Evolutionary conservation across 2,329 filamentous ascomycete species (phyloP).

Genomic region (Ophiostoma ulmi): DNA sequence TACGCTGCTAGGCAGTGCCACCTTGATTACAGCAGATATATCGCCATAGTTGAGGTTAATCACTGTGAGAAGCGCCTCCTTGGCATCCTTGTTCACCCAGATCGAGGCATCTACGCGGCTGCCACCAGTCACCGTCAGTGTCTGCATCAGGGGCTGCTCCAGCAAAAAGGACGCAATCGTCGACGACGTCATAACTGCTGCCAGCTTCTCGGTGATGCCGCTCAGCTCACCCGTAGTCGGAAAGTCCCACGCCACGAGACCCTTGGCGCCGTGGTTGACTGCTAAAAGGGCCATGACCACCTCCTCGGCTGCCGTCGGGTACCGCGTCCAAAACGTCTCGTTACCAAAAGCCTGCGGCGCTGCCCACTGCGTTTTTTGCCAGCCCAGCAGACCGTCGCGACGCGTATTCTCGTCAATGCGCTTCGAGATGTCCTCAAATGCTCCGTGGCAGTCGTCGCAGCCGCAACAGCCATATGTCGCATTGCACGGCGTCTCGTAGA

Average conservation of each 20-base stretch:
- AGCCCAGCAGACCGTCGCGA: slow-evolving; percentile 3
- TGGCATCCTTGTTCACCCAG: neutral
- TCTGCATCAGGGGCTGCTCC: slow-evolving; percentile 1
- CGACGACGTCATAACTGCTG: slow-evolving; percentile 1
- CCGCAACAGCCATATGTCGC: slow-evolving; percentile 7
- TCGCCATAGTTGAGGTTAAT: slow-evolving; percentile 8
- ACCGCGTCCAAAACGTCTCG: slow-evolving; percentile 10
- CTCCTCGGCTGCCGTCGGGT: slow-evolving; percentile 2
- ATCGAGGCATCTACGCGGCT: slow-evolving; percentile 9
- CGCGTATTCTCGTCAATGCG: slow-evolving; percentile 6
- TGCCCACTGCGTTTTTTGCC: slow-evolving; percentile 11
- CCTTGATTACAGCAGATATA: neutral
- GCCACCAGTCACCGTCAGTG: neutral
- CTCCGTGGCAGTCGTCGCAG: slow-evolving; percentile 8
- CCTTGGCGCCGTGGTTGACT: slow-evolving; percentile 13
- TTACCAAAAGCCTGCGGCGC: slow-evolving; percentile 8
- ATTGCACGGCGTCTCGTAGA: slow-evolving; percentile 11
- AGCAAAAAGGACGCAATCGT: slow-evolving; percentile 7
- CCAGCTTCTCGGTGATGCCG: slow-evolving; percentile 1
- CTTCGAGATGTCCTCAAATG: neutral
- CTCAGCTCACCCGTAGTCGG: neutral
- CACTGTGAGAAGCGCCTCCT: slow-evolving; percentile 2
- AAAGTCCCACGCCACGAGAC: slow-evolving; percentile 7
- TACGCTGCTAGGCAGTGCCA: neutral
- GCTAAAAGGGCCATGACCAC: slow-evolving; percentile 11